phyloP scores from a whole-genome alignment of 2,329 filamentous ascomycete species.

The Hymenotorrendiella dingleyae region DNA sequence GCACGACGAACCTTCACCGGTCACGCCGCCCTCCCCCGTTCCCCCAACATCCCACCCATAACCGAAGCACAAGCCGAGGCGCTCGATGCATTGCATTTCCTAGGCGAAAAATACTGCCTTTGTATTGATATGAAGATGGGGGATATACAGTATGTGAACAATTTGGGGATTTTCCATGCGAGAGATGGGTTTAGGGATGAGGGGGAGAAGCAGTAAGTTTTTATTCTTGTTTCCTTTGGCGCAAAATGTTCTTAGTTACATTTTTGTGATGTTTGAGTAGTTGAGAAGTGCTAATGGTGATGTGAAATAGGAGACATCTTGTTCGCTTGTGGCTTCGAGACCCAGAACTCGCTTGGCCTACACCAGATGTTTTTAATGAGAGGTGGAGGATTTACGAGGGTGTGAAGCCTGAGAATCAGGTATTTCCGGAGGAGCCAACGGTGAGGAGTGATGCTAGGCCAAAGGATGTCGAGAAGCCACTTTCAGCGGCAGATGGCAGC shows the following conservation, averaged over 20 bases:
- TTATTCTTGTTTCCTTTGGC: no score
- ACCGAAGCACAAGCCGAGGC: conserved; percentile 40
- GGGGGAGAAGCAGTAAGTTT: conserved; percentile 30
- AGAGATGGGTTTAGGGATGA: conserved; percentile 37
- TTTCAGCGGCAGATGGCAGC: no score
- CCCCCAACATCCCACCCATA: conserved; percentile 46
- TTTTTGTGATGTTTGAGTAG: no score
- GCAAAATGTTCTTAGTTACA: no score
- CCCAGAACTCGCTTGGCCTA: conserved; percentile 37
- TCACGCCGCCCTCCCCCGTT: conserved; percentile 49
- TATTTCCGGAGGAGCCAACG: conserved; percentile 52
- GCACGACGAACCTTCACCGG: conserved; percentile 53
- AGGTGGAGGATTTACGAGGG: conserved; percentile 49
- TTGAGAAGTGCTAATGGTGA: background rate
- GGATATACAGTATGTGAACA: conserved; percentile 42
- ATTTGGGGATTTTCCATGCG: conserved; percentile 41
- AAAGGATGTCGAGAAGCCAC: no score
- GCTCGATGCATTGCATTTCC: conserved; percentile 40
- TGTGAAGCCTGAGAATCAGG: conserved; percentile 44
- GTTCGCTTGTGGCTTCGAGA: conserved; percentile 41
- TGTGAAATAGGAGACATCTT: conserved; percentile 33
- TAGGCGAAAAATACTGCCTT: conserved; percentile 34
- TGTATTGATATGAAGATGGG: conserved; percentile 34
- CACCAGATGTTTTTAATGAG: conserved; percentile 31
- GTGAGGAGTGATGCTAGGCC: no score